phyloP scores from a whole-genome alignment of 768 basidiomycete species.

The Kwoniella dejecticola region DNA sequence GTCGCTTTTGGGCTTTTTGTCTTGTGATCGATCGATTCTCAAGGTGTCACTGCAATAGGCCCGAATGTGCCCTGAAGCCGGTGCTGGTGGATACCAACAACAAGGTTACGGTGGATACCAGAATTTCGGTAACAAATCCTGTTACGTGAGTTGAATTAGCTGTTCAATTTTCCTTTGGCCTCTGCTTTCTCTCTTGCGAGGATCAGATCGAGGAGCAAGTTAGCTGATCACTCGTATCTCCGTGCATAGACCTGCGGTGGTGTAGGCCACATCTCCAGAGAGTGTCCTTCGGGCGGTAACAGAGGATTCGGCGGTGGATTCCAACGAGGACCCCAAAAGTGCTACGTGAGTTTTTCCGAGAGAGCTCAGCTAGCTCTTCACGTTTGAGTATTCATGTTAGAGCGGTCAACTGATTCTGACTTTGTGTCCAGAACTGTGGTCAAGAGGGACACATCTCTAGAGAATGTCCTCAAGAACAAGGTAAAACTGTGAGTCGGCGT shows the following conservation, averaged over 20 bases:
- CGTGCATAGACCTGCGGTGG: constrained; percentile 56
- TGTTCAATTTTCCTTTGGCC: too few relatives aligned
- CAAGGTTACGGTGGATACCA: constrained; percentile 26
- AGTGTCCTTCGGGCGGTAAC: constrained; percentile 51
- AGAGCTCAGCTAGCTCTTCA: too few relatives aligned
- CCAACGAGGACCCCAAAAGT: constrained; percentile 45
- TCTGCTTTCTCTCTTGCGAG: too few relatives aligned
- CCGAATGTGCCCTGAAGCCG: constrained; percentile 51
- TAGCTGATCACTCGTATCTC: not conserved
- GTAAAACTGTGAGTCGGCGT: constrained; percentile 39
- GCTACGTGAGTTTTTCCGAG: constrained; percentile 50
- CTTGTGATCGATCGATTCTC: not conserved
- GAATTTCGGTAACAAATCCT: constrained; percentile 45
- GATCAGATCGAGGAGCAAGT: too few relatives aligned
- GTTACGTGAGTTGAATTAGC: constrained; percentile 52
- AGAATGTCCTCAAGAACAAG: constrained; percentile 53
- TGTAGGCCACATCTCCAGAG: constrained; percentile 56
- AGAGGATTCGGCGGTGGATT: constrained; percentile 39
- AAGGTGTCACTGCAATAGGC: constrained; percentile 42
- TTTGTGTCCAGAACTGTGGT: constrained; percentile 52
- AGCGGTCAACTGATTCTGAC: not conserved
- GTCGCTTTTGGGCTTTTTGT: constrained; percentile 8
- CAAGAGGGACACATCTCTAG: constrained; percentile 56
- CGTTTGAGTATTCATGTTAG: too few relatives aligned
- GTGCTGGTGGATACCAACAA: constrained; percentile 33